phyloP scores from a whole-genome alignment of 208 protist species.

The Acanthamoeba quina region DNA sequence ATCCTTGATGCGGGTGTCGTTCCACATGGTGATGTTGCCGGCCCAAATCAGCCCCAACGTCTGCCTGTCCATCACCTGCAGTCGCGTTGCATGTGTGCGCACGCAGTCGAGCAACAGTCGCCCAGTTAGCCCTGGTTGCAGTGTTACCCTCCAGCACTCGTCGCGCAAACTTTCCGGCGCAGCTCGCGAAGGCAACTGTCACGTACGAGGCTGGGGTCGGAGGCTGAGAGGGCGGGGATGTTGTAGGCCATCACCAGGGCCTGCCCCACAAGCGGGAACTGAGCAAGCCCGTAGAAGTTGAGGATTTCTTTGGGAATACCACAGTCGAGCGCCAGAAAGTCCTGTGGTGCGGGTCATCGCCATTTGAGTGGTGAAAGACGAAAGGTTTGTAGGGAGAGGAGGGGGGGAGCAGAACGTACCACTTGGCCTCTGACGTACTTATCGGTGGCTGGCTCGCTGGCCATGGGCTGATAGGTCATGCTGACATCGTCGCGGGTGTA shows the following conservation, averaged over 20 bases:
- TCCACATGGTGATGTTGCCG: constrained; percentile 14
- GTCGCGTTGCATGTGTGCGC: too few species aligned
- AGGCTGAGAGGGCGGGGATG: background rate
- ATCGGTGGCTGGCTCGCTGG: background rate
- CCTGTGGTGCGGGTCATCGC: background rate
- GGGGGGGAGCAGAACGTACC: background rate
- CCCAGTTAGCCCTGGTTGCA: background rate
- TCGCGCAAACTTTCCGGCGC: background rate
- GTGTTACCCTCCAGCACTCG: background rate
- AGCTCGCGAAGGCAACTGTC: background rate
- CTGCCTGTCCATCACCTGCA: constrained; percentile 1
- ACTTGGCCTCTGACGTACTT: background rate
- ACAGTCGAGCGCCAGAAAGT: background rate
- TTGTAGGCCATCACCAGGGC: constrained; percentile 53
- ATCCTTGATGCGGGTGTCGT: background rate
- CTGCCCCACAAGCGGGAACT: background rate
- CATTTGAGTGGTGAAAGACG: too few species aligned
- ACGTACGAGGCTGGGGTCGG: background rate
- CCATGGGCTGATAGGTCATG: background rate
- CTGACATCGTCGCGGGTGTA: constrained; percentile 37
- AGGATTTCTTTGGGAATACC: background rate
- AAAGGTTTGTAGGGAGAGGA: too few species aligned
- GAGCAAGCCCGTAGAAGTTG: background rate
- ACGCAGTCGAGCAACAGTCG: background rate
- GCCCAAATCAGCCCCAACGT: constrained; percentile 17